Base-by-base conservation (phyloP, 2,329 filamentous ascomycete species). In the Aspergillus viridinutans region DNA sequence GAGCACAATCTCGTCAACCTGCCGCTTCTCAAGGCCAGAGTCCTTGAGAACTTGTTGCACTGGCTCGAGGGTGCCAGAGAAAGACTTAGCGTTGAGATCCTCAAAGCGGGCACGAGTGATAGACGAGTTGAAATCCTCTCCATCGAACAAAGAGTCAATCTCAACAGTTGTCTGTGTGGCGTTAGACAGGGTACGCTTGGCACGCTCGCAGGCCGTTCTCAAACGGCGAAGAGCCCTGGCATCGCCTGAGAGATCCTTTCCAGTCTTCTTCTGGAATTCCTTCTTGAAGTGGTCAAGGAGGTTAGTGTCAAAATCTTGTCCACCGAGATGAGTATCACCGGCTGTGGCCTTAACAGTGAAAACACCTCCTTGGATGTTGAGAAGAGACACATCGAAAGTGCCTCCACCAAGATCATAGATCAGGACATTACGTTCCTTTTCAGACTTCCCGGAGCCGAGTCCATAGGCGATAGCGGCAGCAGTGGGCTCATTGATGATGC, bases 391-490 rank as follows among this genome's bases (percentile, higher is more conserved):
- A 97, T 99, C 94, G 81, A 99, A 99, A 78, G 94, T 99, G 86
- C 94, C 94, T 86, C 94, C 94, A 86, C 94, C 94, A 64, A 99
- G 88, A 88, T 99, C 94, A 85, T 97, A 99, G 83, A 99, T 97
- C 68, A 99, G 86, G 73, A 99, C 93, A 77, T 97, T 96, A 74
- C 94, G 91, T 86, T 97, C 94, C 85, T 96, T 96, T 78, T 90
- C 90, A 54, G 90, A 90, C 85, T 96, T 96, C 82, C 91, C 92
- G 68, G 90, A 84, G 74, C 92, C 92, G 61, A 99, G 90, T 85
- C 94, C 94, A 80, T 99, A 99, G 71, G 94, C 94, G 72, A 97
- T 97, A 70, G 94, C 94, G 62, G 94, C 94, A 68, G 94, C 94
- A 64, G 94, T 99, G 61, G 94, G 94, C 84, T 99, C 94, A 87